Percentiles rank a stretch among this genome's conserved stretches.
phyloP scores from a whole-genome alignment of 495 filamentous ascomycete genomes.

The Tuber magnatum region DNA sequence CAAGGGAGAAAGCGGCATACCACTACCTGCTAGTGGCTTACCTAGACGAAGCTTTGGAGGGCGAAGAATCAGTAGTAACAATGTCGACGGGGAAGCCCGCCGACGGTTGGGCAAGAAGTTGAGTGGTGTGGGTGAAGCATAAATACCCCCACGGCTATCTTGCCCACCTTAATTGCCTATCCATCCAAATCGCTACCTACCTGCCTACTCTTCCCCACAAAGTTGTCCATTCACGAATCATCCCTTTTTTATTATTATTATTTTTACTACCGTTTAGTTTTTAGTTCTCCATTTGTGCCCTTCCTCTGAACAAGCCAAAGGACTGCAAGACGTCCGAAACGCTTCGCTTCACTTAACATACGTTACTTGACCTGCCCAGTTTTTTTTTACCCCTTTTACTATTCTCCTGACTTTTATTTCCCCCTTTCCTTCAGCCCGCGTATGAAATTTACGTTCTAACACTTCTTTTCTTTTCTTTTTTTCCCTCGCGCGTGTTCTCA shows the following conservation, averaged over 20 bases:
- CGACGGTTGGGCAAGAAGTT: constrained; percentile 31
- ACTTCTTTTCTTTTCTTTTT: neutral
- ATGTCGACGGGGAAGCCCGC: constrained; percentile 11
- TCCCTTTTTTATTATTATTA: neutral
- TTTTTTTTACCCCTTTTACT: neutral
- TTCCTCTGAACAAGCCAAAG: neutral
- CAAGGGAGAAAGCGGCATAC: constrained; percentile 33
- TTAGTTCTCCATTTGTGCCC: neutral
- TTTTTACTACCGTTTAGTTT: neutral
- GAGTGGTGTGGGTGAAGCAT: constrained; percentile 32
- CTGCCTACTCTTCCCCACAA: neutral
- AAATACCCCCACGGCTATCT: neutral
- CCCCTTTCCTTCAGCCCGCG: neutral
- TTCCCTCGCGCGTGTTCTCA: neutral
- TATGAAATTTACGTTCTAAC: neutral
- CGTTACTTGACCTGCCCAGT: neutral
- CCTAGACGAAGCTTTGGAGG: constrained; percentile 31
- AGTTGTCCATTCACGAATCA: constrained; percentile 2
- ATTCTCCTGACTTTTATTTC: neutral
- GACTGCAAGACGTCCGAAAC: constrained; percentile 1
- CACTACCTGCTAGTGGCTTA: constrained; percentile 29
- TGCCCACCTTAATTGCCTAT: neutral
- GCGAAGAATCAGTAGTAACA: constrained; percentile 27
- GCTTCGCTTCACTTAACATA: neutral
- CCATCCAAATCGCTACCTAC: neutral